Conservation (phyloP, 805 yeast genomes). For the Teunomyces stri region DNA sequence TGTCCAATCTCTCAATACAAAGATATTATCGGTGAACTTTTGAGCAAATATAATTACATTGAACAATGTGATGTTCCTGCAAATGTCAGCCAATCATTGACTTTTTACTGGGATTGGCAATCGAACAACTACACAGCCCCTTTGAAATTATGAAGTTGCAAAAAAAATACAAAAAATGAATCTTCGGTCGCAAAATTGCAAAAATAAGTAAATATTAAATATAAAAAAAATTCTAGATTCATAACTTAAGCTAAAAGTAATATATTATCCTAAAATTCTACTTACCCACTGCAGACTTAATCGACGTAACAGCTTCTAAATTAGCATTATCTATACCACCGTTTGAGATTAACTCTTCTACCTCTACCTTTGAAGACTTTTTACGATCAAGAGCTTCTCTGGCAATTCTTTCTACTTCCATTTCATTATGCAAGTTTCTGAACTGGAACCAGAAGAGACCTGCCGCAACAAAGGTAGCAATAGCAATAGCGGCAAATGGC, state of each 20-base stretch:
- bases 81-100: slow-evolving; percentile 22
- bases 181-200: not conserved
- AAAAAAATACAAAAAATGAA: not conserved
- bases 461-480: slow-evolving; percentile 36
- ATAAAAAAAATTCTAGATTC: not conserved
- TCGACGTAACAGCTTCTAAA: slow-evolving; percentile 27
- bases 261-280: slow-evolving; percentile 6
- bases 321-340: slow-evolving; percentile 20
- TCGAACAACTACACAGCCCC: slow-evolving; percentile 22
- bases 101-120: slow-evolving; percentile 44
- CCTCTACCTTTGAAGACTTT: not conserved
- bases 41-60: slow-evolving; percentile 23
- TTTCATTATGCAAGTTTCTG: slow-evolving; percentile 39
- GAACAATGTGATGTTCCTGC: slow-evolving; percentile 26
- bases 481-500: slow-evolving; percentile 41
- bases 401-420: slow-evolving; percentile 34
- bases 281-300: slow-evolving; percentile 28
- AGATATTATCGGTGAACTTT: slow-evolving; percentile 25
- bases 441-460: slow-evolving; percentile 31
- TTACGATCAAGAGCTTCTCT: slow-evolving; percentile 19
- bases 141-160: slow-evolving; percentile 1
- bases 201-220: not conserved
- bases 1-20: slow-evolving; percentile 38
- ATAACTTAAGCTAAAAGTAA: not conserved
- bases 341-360: slow-evolving; percentile 6